Base-by-base conservation (phyloP, 148 eudicot genomes). In the Arbutus unedo region DNA sequence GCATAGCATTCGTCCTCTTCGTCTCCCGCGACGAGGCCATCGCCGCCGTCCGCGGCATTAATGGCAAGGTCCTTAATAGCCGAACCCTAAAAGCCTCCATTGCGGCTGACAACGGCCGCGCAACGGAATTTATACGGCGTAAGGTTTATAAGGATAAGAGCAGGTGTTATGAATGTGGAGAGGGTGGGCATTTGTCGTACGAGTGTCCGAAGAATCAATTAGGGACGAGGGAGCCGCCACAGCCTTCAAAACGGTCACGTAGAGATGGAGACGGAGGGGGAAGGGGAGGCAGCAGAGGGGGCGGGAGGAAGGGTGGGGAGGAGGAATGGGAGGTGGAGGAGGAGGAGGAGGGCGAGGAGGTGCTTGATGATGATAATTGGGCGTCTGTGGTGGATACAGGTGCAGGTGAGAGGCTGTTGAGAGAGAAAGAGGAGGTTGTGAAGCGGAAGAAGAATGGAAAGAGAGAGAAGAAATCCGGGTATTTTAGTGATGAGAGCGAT, bases 121-220 rank as follows among this genome's bases (percentile, higher is more conserved):
- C 98, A 0, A n/a, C 89, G 48, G 99, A 96, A 82, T 96, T 94
- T 18, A 94, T 96, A 4, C 86, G 92, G 19, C 85, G 89, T 77
- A 92, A 87, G 81, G 95, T 90, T 4, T 94, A 96, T 13, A 93
- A 91, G 86, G 99, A 96, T 15, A 96, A 96, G 90, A 91, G 93
- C 9, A 83, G 92, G 91, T 96, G 99, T 76, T 96, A 96, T 25
- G 99, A 96, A 91, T 96, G 98, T 64, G 98, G 98, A 4, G 94
- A 96, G 79, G 90, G 82, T 50, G 99, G 99, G 79, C 99, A 96
- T 89, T 84, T 96, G 86, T 93, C 97, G 64, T 96, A 96, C 23
- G 99, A 96, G 91, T 96, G 99, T 59, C 98, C 95, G 10, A 91
- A 48, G 83, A 96, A 96, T 79, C 85, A 84, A 83, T 81, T 96